Base-by-base conservation (phyloP, 495 filamentous ascomycete species). In the Aspergillus leporis region DNA sequence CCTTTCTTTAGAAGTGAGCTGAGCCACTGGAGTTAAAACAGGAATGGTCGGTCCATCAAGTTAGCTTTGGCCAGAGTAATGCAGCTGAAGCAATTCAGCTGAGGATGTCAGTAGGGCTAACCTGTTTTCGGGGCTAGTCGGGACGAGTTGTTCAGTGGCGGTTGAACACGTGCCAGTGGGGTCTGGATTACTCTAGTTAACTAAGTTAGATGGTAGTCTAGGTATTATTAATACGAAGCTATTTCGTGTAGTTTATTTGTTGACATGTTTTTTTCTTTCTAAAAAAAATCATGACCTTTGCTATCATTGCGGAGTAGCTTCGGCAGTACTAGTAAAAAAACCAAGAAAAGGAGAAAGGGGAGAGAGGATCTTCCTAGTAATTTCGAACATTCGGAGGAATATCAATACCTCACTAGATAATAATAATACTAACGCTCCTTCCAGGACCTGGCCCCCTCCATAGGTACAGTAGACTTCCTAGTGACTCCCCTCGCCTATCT, bases 91-190 rank as follows among this genome's bases (percentile, higher is more conserved):
- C 34, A 41, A 36, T 40, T 53, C 51, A 53, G 51, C 51, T 53
- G 51, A 53, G 51, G 21, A 53, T 19, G 43, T 47, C 18, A 40
- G 3, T 19, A 19, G 53, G 36, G 0, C 38, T 45, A 55, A 10
- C 2, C 53, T 30, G 7, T 14, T 41, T 23, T 21, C 25, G 8
- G 54, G 43, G 45, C 32, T 22, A 38, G 54, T 43, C 1, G 25
- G 54, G 43, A 4, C 18, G 43, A 7, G 43, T 48, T 43, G 54
- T 47, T 56, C 54, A 56, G 54, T 56, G 41, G 40, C 41, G 34
- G 43, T 10, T 30, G 54, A 49, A 56, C 54, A 56, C 54, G 54
- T 56, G 54, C 54, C 54, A 49, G 54, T 56, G 54, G 54, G 31
- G 25, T 25, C 19, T 13, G 16, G 6, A 28, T 3, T 28, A 28